A percentile compares a stretch with the other conserved stretches of the same genome.
phyloP scores from a whole-genome alignment of 768 basidiomycete genomes.

The Galerina sulciceps region DNA sequence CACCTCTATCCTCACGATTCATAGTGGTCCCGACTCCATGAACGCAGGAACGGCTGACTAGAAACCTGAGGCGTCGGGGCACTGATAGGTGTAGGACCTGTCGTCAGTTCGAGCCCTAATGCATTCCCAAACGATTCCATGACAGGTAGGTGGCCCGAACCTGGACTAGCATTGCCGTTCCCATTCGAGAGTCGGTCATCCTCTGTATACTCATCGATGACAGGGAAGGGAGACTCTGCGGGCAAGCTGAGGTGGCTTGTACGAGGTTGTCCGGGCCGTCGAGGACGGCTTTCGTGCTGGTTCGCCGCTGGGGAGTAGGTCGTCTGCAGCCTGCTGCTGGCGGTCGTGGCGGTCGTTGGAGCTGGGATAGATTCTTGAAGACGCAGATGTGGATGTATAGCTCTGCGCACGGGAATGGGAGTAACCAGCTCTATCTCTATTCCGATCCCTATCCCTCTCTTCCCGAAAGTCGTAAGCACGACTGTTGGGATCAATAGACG shows the following conservation, averaged over 20 bases:
- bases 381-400: not conserved
- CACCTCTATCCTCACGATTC: not conserved
- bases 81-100: constrained; percentile 26
- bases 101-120: constrained; percentile 31
- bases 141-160: not conserved
- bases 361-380: not conserved
- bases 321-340: not conserved
- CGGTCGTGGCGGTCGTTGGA: not conserved
- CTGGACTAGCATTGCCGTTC: not conserved
- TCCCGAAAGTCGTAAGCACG: not conserved
- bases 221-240: constrained; percentile 10
- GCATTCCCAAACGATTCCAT: constrained; percentile 29
- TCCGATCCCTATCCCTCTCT: not conserved
- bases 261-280: constrained; percentile 1
- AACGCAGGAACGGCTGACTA: constrained; percentile 31
- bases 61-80: constrained; percentile 38
- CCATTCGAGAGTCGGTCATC: not conserved
- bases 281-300: not conserved
- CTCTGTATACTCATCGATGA: constrained; percentile 5
- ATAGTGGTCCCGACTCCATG: constrained; percentile 31
- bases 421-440: not conserved
- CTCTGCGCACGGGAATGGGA: not conserved
- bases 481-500: not conserved
- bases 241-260: constrained; percentile 2
- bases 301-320: not conserved